phyloP scores from a whole-genome alignment of 2,329 filamentous ascomycete genomes.

The Ploettnerulaceae sp. region DNA sequence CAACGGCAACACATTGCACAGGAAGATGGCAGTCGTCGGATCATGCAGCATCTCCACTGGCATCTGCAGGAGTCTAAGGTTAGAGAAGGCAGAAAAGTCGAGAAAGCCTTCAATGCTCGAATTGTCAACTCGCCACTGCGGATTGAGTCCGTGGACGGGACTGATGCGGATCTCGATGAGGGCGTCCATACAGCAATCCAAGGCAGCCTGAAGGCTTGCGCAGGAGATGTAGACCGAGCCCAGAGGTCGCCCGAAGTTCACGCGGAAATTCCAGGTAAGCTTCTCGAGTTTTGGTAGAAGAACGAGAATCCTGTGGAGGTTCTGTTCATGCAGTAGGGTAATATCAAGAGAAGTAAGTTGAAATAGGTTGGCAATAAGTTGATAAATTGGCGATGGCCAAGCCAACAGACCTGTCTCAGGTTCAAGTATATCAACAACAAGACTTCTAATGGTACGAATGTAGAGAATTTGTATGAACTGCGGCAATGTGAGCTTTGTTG shows the following conservation, averaged over 20 bases:
- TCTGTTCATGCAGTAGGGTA: background rate
- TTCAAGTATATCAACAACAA: background rate
- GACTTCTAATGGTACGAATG: background rate
- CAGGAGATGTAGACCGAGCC: background rate
- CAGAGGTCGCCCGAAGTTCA: background rate
- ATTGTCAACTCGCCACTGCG: background rate
- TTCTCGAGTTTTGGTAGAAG: background rate
- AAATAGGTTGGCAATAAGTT: background rate
- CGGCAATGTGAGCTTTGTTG: background rate
- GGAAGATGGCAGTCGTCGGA: background rate
- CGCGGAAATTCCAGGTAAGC: background rate
- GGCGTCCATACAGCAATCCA: background rate
- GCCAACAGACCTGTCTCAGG: background rate
- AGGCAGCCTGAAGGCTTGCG: background rate
- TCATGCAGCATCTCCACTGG: background rate
- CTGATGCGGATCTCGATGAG: background rate
- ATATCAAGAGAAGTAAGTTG: background rate
- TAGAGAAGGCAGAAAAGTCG: background rate
- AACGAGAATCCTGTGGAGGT: background rate
- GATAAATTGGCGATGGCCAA: background rate
- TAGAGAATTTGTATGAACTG: background rate
- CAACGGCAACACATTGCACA: background rate
- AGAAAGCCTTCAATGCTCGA: background rate
- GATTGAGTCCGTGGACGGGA: background rate
- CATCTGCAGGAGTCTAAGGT: background rate